Base-by-base conservation (phyloP, 2,329 filamentous ascomycete genomes). In the Venturia effusa region DNA sequence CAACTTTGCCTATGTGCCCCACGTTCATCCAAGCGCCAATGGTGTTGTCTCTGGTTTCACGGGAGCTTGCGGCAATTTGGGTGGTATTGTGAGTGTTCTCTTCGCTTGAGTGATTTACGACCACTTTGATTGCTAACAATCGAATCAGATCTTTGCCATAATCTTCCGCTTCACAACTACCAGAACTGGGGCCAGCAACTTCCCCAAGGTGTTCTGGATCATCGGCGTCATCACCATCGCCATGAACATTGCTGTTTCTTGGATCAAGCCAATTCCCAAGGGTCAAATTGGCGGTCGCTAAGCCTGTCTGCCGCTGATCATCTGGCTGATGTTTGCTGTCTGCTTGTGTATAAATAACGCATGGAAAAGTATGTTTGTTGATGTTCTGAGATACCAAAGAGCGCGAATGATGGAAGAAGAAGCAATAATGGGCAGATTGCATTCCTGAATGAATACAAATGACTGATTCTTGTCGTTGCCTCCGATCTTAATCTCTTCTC, bases 1-100 rank as follows among this genome's bases (percentile, higher is more conserved):
- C 43, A 94, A 89, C 77, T 96, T 94, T 75, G 85, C 90, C 0
- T 81, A 96, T 7, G 88, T 96, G 34, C 91, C 92, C 3, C 92
- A 96, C 72, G 88, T 96, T 1, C 88, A 92, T 74, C 90, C 90
- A 0, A 83, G 81, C 66, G 89, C 90, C 66, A 96, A 96, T 74
- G 92, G 90, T 74, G 77, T 70, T 74, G 82, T 96, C 10, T 89
- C 88, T 0, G 92, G 92, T 13, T 79, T 89, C 41, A 88, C 90
- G 0, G 92, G 92, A 11, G 91, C 88, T 0, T 81, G 83, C 13
- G 92, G 92, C 0, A 97, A 96, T 70, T 74, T 96, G 11, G 92
- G 92, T 4, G 92, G 92, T 15, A 66, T 96, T 63, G 74, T 63
- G n/a, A 34, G 51, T 34, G 6, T 30, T 5, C 5, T 34, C 22